Percentiles rank a stretch among this genome's conserved stretches.
These are phyloP conservation scores for Skeletonema grethae DNA, from an alignment of 108 stramenopile species.

Conservation along the genomic window DNA sequence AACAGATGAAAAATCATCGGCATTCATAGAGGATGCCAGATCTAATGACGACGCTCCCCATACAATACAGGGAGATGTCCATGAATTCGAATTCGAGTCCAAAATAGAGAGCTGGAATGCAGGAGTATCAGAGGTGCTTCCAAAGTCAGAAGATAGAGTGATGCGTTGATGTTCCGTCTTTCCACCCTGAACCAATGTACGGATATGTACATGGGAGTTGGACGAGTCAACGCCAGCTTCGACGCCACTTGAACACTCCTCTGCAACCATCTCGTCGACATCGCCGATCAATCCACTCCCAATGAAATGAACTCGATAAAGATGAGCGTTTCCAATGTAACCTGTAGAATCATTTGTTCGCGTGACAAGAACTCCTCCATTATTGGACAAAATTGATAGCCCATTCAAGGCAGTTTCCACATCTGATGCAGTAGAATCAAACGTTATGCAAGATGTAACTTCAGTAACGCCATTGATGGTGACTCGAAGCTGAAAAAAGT, in stretches of 20 bases:
- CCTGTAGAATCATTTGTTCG: slow-evolving; percentile 45
- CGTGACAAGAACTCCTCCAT: slow-evolving; percentile 58
- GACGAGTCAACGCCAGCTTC: slow-evolving; percentile 37
- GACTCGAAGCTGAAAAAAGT: slow-evolving; percentile 41
- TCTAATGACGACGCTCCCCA: slow-evolving; percentile 56
- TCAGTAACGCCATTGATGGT: slow-evolving; percentile 43
- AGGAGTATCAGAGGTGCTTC: slow-evolving; percentile 43
- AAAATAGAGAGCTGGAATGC: slow-evolving; percentile 45
- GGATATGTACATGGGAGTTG: slow-evolving; percentile 48
- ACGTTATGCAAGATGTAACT: slow-evolving; percentile 59
- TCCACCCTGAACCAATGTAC: slow-evolving; percentile 71
- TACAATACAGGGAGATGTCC: slow-evolving; percentile 55
- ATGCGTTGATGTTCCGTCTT: slow-evolving; percentile 64
- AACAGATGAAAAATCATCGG: slow-evolving; percentile 23
- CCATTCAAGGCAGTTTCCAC: slow-evolving; percentile 55
- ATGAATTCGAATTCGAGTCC: slow-evolving; percentile 39
- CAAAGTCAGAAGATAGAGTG: slow-evolving; percentile 60
- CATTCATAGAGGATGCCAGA: slow-evolving; percentile 57
- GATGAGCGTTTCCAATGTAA: slow-evolving; percentile 57
- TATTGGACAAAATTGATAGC: slow-evolving; percentile 39
- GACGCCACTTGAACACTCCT: slow-evolving; percentile 29
- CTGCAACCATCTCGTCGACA: slow-evolving; percentile 50
- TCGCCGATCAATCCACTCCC: slow-evolving; percentile 61
- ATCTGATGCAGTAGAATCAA: slow-evolving; percentile 59
- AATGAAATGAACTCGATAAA: slow-evolving; percentile 74